These are phyloP conservation scores for Ensete ventricosum DNA, from an alignment of 176 grass and related monocot species.

Conservation along the genomic window DNA sequence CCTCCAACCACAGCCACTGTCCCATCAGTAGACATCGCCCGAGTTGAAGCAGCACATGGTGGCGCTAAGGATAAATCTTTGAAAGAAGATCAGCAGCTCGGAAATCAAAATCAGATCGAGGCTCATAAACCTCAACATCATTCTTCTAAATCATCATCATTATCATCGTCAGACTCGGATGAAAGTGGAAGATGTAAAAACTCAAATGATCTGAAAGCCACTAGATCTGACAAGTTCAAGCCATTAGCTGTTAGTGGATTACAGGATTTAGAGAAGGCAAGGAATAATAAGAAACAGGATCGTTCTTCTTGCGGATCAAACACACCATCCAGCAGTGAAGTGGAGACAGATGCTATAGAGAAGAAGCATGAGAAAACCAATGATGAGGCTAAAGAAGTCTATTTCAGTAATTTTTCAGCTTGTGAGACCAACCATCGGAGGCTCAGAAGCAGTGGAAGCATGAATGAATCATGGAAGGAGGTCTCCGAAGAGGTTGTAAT, in stretches of 20 bases:
- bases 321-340: slow-evolving; percentile 82
- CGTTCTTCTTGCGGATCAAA: slow-evolving; percentile 97
- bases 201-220: slow-evolving; percentile 31
- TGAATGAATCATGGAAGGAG: slow-evolving; percentile 76
- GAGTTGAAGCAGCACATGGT: slow-evolving; percentile 21
- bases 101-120: slow-evolving; percentile 25
- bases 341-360: slow-evolving; percentile 52
- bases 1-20: slow-evolving; percentile 32
- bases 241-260: slow-evolving; percentile 23
- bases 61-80: slow-evolving; percentile 20
- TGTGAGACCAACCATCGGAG: slow-evolving; percentile 59
- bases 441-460: slow-evolving; percentile 67
- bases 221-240: slow-evolving; percentile 28
- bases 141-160: slow-evolving; percentile 8
- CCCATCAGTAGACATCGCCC: slow-evolving; percentile 23
- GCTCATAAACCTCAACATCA: slow-evolving; percentile 10
- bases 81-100: slow-evolving; percentile 27
- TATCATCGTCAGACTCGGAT: slow-evolving; percentile 29
- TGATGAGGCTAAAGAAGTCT: slow-evolving; percentile 42
- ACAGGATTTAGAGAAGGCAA: slow-evolving; percentile 33
- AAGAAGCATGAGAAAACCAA: slow-evolving; percentile 55
- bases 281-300: slow-evolving; percentile 68
- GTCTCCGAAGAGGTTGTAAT: slow-evolving; percentile 93
- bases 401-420: slow-evolving; percentile 56
- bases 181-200: slow-evolving; percentile 38